Base-by-base conservation (phyloP, 768 basidiomycete genomes). In the Hygrophoropsis aurantiaca region DNA sequence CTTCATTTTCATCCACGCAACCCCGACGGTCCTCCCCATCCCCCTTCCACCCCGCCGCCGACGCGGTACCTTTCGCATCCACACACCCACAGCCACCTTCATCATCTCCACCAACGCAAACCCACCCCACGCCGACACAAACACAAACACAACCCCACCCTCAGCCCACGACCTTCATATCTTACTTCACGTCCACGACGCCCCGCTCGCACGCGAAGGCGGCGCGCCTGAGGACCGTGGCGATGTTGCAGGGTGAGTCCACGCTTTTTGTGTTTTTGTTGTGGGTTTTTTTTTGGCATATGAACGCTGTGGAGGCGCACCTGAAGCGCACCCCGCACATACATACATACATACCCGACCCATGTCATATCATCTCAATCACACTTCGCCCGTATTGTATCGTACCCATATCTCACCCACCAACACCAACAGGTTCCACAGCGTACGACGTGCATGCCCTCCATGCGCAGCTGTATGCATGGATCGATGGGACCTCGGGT, bases 141-240 rank as follows among this genome's bases (percentile, higher is more conserved):
- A 13, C 27, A 6, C 27, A 30, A 30, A 13, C 27, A 6, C 27
- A 30, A 30, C 7, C 27, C 27, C 7, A 30, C 7, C 27, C 27
- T 13, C 27, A 21, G 8, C 36, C 68, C 10, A 44, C 56, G 1
- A 73, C 85, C 0, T 89, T 85, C 64, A 60, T 90, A 6, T 75
- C 82, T 5, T 91, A 92, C 65, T 85, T 94, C 52, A 75, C 84
- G 3, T 82, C 86, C n/a, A 87, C 87, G 19, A 89, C 90, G 4
- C 90, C 90, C 1, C 80, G 89, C 46, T 88, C 90, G 0, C 75
- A 78, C 13, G 76, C 82, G 47, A 93, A 93, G 63, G 78, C 79
- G 16, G 70, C 72, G 2, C 80, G 92, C 20, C 74, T 95, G 53
- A 90, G 88, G 61, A 73, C 81, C 0, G 69, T 85, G n/a, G 69